phyloP scores from a whole-genome alignment of 2,329 filamentous ascomycete genomes.

The Tympanopsis confertula region DNA sequence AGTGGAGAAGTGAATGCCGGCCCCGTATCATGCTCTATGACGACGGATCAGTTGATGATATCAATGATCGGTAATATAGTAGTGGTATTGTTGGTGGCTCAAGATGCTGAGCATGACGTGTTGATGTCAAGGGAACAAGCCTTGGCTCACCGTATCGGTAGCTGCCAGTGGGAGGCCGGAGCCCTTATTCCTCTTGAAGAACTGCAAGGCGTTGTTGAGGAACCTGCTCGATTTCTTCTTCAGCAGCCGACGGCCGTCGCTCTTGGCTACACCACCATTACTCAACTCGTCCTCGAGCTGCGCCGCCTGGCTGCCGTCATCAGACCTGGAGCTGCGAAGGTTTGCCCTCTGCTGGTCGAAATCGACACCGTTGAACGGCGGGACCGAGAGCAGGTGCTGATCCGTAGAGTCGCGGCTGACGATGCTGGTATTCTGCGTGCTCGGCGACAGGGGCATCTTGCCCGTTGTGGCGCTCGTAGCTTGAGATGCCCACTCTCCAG shows the following conservation, averaged over 20 bases:
- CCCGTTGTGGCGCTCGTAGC: constrained; percentile 51
- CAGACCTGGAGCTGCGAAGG: constrained; percentile 9
- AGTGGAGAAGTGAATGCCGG: too few relatives aligned
- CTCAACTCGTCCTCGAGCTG: constrained; percentile 6
- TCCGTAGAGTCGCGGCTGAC: constrained; percentile 48
- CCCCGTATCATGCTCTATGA: too few relatives aligned
- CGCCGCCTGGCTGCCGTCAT: constrained; percentile 5
- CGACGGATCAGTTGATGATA: too few relatives aligned
- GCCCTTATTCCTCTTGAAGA: constrained; percentile 41
- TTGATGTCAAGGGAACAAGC: not conserved
- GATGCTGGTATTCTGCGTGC: constrained; percentile 54
- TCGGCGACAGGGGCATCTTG: constrained; percentile 53
- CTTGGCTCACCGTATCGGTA: constrained; percentile 1
- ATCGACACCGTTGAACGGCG: constrained; percentile 25
- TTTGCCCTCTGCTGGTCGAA: constrained; percentile 21
- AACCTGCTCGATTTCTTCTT: constrained; percentile 55
- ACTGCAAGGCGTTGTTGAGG: constrained; percentile 46
- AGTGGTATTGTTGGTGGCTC: too few relatives aligned
- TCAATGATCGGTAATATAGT: too few relatives aligned
- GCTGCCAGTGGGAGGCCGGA: constrained; percentile 13
- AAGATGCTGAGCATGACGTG: too few relatives aligned
- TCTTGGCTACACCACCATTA: constrained; percentile 29
- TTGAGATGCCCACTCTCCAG: constrained; percentile 50
- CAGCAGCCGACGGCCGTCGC: constrained; percentile 33
- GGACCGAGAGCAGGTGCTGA: constrained; percentile 27